Base-by-base conservation (phyloP, 768 basidiomycete species). In the Lactifluus piperatus region DNA sequence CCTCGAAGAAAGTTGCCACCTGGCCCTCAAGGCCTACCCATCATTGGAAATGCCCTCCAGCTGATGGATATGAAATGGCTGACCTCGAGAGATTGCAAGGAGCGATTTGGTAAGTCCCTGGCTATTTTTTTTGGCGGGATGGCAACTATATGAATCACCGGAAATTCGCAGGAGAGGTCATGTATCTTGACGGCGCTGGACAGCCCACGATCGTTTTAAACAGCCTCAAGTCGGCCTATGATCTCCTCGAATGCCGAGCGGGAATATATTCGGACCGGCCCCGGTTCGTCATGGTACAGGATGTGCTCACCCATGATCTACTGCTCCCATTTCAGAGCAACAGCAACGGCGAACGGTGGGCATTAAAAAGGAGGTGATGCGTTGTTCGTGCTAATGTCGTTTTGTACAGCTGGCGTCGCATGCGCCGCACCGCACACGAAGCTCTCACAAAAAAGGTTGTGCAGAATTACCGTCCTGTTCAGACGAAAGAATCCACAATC, bases 381-480 rank as follows among this genome's bases (percentile, higher is more conserved):
- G 10, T 4, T 30, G 10, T 4, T 1, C 6, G 5, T 43, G 36
- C 27, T 56, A 10, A 47, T 4, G 6, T 30, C 13, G 9, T 13
- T 22, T 24, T 26, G 8, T 30, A 11, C 56, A 74, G 72, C 9
- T 73, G 71, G 71, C 66, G 70, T 26, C 62, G 69, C n/a, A 69
- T 72, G 68, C 68, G 72, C 20, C 67, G 71, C 13, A 68, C 70
- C 4, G 66, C 67, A 1, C 69, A 73, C 48, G 72, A 72, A 37
- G 68, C 68, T 1, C 66, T 74, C 39, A 67, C 66, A 43, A 66
- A 65, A 43, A 55, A 59, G 13, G 59, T 56, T 2, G 59, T 66
- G 9, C 56, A 57, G 20, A 48, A 57, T 32, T 73, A 65, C 58
- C 53, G 68, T 20, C 55, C 66, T 1, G 50, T 68, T 43, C 71